Base-by-base conservation (phyloP, 2,329 filamentous ascomycete genomes). In the Epichloe festucae region DNA sequence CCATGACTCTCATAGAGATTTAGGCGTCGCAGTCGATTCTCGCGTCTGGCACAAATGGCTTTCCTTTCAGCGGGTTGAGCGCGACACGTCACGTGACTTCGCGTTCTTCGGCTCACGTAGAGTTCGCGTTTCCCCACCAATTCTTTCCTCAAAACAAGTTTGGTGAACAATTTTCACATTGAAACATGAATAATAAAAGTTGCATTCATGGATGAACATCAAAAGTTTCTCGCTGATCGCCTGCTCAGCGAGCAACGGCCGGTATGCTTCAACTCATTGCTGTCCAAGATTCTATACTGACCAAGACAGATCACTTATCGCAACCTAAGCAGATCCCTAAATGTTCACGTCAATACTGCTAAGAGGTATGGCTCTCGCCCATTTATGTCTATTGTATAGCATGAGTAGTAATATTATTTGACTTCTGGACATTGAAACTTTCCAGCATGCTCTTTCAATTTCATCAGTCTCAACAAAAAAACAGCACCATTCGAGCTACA, bases 391-490 rank as follows among this genome's bases (percentile, higher is more conserved):
- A 2, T 45, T 39, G 6, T 23, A 4, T 49, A 12, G 14, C 36
- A 34, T 5, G 11, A 19, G 15, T 31, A 21, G 40, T 45, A 45
- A 49, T 21, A 5, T 12, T 14, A 2, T 14, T 23, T 12, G 5
- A 5, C 17, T 4, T 38, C 12, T 8, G 15, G 43, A 38, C 2
- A 17, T 31, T 49, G 34, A 44, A 23, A 36, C 15, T 17, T 0
- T 34, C 11, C 49, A 95, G 89, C 60, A 91, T 95, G 78, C 81
- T 97, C 3, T 95, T 84, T 67, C 89, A 95, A 35, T 97, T 95
- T 59, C 81, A 96, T 65, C 75, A 77, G 55, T 79, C 75, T 52
- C 86, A 95, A 85, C 15, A 94, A 81, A 67, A 87, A 54, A 76
- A 85, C 0, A 78, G 81, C 21, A 84, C 81, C 27, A 74, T 96